A percentile compares a stretch with the other conserved stretches of the same genome.
Conservation (phyloP, 805 yeast genomes). For the Wickerhamiella kazuoi region DNA sequence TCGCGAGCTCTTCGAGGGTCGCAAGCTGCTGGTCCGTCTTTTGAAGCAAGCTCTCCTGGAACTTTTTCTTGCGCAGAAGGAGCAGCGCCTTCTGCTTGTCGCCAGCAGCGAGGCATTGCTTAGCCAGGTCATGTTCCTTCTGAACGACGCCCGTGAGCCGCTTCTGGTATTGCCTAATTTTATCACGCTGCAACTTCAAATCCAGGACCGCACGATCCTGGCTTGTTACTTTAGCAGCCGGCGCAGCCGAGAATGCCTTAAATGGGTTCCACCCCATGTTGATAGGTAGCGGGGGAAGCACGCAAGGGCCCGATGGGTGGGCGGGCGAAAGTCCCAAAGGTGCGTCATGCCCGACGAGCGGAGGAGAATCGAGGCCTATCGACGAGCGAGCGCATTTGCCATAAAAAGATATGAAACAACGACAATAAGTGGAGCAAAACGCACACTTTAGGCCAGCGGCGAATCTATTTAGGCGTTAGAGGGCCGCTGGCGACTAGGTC, state of each 20-base stretch:
- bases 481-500: no score
- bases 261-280: conserved; percentile 3
- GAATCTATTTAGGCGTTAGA: no score
- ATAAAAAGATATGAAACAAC: no score
- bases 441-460: no score
- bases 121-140: conserved; percentile 46
- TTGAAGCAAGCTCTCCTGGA: conserved; percentile 53
- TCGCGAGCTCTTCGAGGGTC: conserved; percentile 53
- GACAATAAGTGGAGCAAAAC: no score
- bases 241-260: neutral
- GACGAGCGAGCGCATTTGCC: no score
- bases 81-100: conserved; percentile 46
- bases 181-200: conserved; percentile 76
- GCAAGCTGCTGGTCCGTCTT: conserved; percentile 65
- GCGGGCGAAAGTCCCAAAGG: no score
- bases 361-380: no score
- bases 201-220: conserved; percentile 79
- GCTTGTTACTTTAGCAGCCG: conserved; percentile 38
- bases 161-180: conserved; percentile 51
- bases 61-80: conserved; percentile 59
- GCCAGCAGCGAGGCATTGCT: conserved; percentile 32
- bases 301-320: no score
- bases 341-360: no score
- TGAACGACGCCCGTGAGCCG: conserved; percentile 39
- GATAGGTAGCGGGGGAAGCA: no score